Conservation (phyloP, 148 eudicot genomes). For the Fallopia convolvulus region DNA sequence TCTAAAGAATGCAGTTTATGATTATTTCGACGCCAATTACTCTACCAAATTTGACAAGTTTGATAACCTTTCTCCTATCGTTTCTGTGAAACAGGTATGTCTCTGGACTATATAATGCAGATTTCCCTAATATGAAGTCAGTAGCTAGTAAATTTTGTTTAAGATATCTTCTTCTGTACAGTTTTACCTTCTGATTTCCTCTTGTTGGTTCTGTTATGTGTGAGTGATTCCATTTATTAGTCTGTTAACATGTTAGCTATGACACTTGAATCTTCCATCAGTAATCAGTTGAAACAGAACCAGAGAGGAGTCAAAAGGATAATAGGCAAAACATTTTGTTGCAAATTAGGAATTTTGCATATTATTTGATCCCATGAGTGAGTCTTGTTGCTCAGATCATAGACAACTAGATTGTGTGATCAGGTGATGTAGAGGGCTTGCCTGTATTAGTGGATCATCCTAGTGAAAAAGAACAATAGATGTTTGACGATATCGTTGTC, state of each 20-base stretch:
- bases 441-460: not conserved
- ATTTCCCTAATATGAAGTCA: not conserved
- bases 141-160: not conserved
- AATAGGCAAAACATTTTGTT: not conserved
- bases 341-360: not conserved
- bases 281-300: not conserved
- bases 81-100: slow-evolving; percentile 45
- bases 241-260: not conserved
- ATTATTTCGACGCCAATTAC: slow-evolving; percentile 71
- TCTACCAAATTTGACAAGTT: slow-evolving; percentile 67
- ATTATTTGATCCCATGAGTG: not conserved
- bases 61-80: slow-evolving; percentile 73
- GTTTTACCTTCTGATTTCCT: not conserved
- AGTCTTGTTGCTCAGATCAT: not conserved
- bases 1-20: slow-evolving; percentile 80
- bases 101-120: not conserved
- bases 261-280: not conserved
- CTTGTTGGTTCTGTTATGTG: not conserved
- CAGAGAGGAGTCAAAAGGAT: not conserved
- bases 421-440: not conserved
- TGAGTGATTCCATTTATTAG: not conserved
- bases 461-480: too few relatives aligned
- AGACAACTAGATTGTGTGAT: slow-evolving; percentile 2
- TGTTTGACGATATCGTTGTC: too few relatives aligned
- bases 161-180: not conserved